A percentile compares a stretch with the other conserved stretches of the same genome.
These are phyloP conservation scores for Schwanniomyces vanrijiae DNA, from an alignment of 805 yeast genomes.

Conservation along the genomic window DNA sequence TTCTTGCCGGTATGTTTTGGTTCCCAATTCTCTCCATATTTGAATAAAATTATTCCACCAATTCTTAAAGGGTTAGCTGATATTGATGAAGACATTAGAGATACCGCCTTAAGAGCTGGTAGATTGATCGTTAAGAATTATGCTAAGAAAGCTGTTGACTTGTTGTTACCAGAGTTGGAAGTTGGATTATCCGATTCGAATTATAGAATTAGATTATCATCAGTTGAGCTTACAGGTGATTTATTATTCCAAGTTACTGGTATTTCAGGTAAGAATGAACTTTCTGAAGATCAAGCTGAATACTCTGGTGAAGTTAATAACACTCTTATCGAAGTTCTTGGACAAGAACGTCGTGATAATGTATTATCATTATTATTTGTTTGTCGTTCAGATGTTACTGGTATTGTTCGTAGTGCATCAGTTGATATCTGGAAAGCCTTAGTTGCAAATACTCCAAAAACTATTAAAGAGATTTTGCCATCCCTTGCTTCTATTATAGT, in stretches of 20 bases:
- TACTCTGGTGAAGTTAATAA: slow-evolving; percentile 52
- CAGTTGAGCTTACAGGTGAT: slow-evolving; percentile 95
- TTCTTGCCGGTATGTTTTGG: slow-evolving; percentile 96
- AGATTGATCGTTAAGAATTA: slow-evolving; percentile 87
- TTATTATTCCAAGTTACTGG: slow-evolving; percentile 93
- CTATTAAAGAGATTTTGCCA: slow-evolving; percentile 89
- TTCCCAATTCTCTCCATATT: slow-evolving; percentile 84
- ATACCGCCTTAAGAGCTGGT: slow-evolving; percentile 89
- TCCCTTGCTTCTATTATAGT: slow-evolving; percentile 78
- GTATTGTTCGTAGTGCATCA: slow-evolving; percentile 84
- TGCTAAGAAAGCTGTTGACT: slow-evolving; percentile 89
- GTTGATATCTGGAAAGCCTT: slow-evolving; percentile 96
- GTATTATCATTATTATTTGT: slow-evolving; percentile 83
- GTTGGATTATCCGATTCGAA: slow-evolving; percentile 79
- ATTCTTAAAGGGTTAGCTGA: slow-evolving; percentile 91
- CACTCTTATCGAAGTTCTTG: slow-evolving; percentile 74
- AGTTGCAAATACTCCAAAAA: slow-evolving; percentile 93
- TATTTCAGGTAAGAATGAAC: slow-evolving; percentile 73
- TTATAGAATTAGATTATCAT: slow-evolving; percentile 85
- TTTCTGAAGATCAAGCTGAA: slow-evolving; percentile 54
- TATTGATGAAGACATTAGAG: slow-evolving; percentile 79
- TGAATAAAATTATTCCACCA: slow-evolving; percentile 85
- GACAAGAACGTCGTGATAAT: slow-evolving; percentile 84
- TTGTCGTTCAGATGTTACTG: slow-evolving; percentile 89
- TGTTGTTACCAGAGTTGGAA: slow-evolving; percentile 91